Base-by-base conservation (phyloP, 1,284 basidiomycete genomes). In the Sporisorium graminicola region DNA sequence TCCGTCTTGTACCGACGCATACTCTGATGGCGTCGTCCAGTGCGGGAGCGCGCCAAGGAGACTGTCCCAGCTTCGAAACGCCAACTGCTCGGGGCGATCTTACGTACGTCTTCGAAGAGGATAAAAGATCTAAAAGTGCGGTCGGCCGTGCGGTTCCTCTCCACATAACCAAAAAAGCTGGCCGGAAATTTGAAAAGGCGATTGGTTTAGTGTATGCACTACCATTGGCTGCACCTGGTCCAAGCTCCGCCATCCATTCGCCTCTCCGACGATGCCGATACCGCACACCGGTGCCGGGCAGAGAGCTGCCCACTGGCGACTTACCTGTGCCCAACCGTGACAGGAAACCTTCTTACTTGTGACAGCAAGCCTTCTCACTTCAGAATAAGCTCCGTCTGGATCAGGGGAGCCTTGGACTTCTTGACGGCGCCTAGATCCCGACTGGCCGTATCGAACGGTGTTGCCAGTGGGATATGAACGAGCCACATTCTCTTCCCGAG, bases 101-200 rank as follows among this genome's bases (percentile, higher is more conserved):
- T 49, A 27, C 16, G 47, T n/a, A 49, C 18, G 47, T 18, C 47
- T 18, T 10, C n/a, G 26, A 18, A 10, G 20, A 18, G 22, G 31
- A 49, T 29, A 49, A 29, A 31, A 31, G 29, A 31, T 5, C 10
- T 31, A 5, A 31, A n/a, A n/a, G n/a, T n/a, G 14, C 3, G 10
- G 10, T 60, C 52, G 60, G 60, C 29, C 51, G 5, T 43, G 37
- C 60, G 60, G 53, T 50, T 63, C 60, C 60, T 44, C 40, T 56
- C 18, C 46, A 56, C 26, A n/a, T 9, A 31, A n/a, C 18, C 12
- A 49, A 18, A 46, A n/a, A 26, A 12, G 26, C 16, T 31, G 9
- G 2, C 20, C 22, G 3, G 16, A 60, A 44, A 33, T 49, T 61
- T 63, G 26, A 55, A 51, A 63, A 37, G 52, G 53, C 60, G 60